Conservation (phyloP, 306 rosid species). For the Hippophae tibetana region DNA sequence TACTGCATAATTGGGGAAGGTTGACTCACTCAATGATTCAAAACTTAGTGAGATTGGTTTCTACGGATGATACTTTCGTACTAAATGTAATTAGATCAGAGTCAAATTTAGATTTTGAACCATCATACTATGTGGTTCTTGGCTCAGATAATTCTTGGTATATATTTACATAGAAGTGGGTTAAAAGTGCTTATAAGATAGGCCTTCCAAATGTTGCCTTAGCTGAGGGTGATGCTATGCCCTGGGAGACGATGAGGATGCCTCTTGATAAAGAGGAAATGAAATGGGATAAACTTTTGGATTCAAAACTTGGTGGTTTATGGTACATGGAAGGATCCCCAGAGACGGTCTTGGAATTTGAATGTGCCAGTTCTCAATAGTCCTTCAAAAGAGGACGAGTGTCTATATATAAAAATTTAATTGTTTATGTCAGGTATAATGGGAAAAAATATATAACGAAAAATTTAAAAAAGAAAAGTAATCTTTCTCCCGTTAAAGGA, state of each 20-base stretch:
- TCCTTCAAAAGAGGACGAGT: slow-evolving; percentile 69
- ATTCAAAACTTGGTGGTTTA: slow-evolving; percentile 65
- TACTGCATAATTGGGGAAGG: slow-evolving; percentile 70
- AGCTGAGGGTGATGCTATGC: slow-evolving; percentile 67
- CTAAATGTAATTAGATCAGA: slow-evolving; percentile 26
- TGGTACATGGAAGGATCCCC: slow-evolving; percentile 85
- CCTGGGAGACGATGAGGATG: slow-evolving; percentile 74
- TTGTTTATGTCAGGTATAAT: background rate
- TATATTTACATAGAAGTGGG: slow-evolving; percentile 82
- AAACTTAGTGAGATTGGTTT: slow-evolving; percentile 48
- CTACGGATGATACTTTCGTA: slow-evolving; percentile 44
- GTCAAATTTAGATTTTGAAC: slow-evolving; percentile 27
- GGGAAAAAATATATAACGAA: no score
- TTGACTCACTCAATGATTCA: slow-evolving; percentile 41
- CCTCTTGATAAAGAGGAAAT: slow-evolving; percentile 72
- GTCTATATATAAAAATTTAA: slow-evolving; percentile 22
- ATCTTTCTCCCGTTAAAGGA: no score
- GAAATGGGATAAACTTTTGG: slow-evolving; percentile 86
- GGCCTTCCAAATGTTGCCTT: slow-evolving; percentile 78
- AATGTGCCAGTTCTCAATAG: slow-evolving; percentile 90
- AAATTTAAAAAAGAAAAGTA: no score
- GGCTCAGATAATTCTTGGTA: slow-evolving; percentile 97
- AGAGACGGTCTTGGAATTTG: slow-evolving; percentile 98
- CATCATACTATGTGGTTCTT: slow-evolving; percentile 81
- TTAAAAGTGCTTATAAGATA: slow-evolving; percentile 58